These are phyloP conservation scores for Amphirosellinia nigrospora DNA, from an alignment of 495 filamentous ascomycete genomes.

Conservation along the genomic window DNA sequence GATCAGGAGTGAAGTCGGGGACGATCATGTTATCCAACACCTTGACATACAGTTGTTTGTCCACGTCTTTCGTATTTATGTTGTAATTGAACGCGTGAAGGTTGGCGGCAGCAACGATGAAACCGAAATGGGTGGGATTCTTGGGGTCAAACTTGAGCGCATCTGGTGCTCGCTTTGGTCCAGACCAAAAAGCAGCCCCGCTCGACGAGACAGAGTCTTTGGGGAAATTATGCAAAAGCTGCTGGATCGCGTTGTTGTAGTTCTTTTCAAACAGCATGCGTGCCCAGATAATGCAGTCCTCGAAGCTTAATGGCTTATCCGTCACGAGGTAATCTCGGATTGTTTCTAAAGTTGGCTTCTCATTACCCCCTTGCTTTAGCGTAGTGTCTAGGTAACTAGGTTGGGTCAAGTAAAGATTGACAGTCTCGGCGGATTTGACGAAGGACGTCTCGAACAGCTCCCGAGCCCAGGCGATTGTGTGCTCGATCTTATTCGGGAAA, in stretches of 20 bases:
- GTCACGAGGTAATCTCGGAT: conserved; percentile 90
- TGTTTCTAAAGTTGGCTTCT: conserved; percentile 92
- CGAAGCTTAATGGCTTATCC: conserved; percentile 89
- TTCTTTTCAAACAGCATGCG: conserved; percentile 93
- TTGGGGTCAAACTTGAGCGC: conserved; percentile 84
- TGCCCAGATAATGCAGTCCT: conserved; percentile 95
- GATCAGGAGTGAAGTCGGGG: conserved; percentile 91
- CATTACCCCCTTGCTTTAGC: conserved; percentile 92
- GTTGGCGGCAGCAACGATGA: conserved; percentile 86
- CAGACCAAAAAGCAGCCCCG: conserved; percentile 96
- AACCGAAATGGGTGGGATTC: conserved; percentile 84
- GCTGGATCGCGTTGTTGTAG: conserved; percentile 96
- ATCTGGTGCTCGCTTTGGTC: conserved; percentile 95
- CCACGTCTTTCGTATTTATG: conserved; percentile 78
- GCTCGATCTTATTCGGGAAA: conserved; percentile 98
- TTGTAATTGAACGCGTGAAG: conserved; percentile 98
- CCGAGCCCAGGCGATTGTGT: conserved; percentile 98
- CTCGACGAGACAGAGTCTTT: conserved; percentile 87
- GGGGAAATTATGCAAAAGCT: conserved; percentile 96
- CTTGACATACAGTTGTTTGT: conserved; percentile 71
- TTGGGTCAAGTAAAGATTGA: conserved; percentile 92
- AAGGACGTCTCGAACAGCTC: conserved; percentile 95
- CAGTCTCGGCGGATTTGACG: conserved; percentile 89
- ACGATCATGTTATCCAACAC: conserved; percentile 93
- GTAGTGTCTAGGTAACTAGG: conserved; percentile 89